Base-by-base conservation (phyloP, 768 basidiomycete species). In the Daedalea quercina region DNA sequence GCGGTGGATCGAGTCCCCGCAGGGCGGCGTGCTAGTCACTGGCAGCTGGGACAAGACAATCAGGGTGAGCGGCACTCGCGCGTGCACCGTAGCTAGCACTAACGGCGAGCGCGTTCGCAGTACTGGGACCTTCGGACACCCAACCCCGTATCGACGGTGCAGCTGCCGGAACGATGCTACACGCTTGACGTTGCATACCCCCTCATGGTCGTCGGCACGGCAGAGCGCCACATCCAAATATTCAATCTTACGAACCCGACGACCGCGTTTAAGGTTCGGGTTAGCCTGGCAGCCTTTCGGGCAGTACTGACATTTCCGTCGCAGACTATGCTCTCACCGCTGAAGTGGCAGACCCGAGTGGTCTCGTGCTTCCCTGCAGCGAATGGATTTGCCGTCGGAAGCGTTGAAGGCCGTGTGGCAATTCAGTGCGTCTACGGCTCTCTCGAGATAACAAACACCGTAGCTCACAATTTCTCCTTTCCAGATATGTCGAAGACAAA, bases 41-140 rank as follows among this genome's bases (percentile, higher is more conserved):
- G 96, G 94, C 9, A 93, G 92, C 50, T 99, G 96, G 96, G 95
- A 99, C 69, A 95, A 95, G 71, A 95, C 91, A 1, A 70, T 98
- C 65, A 95, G 94, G 77, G 94, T 94, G 58, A 51, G 71, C 63
- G 1, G 9, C n/a, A 8, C 41, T 13, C 22, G 2, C 41, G 13
- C n/a, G 37, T 46, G 50, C 0, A 44, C 42, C 47, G 54, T 28
- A 28, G 47, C n/a, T 23, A 31, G 37, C 44, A 24, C 26, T 40
- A 48, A 22, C 24, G 20, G 6, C 6, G n/a, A 28, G 9, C n/a
- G 22, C 34, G 11, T 33, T n/a, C n/a, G 17, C 60, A 96, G 92
- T 97, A 96, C 63, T 98, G 94, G 94, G 92, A 96, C 69, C 68
- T 94, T 55, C 81, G 91, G 28, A 75, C 81, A 1, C 69, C 85